phyloP scores from a whole-genome alignment of 768 basidiomycete species.

The Xerocomellus intermedius region DNA sequence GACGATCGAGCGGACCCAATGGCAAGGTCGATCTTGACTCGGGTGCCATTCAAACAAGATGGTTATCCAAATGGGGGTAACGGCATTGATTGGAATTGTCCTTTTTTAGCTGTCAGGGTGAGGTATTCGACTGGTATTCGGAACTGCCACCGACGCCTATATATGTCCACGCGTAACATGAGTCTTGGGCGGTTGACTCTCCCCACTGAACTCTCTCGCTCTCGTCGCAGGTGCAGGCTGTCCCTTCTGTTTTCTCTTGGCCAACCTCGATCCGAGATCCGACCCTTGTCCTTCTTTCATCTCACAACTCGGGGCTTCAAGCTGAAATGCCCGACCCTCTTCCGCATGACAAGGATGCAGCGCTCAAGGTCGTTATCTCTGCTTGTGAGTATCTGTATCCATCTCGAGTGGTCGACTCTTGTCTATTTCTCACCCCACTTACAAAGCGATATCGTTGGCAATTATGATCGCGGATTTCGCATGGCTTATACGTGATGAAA shows the following conservation, averaged over 20 bases:
- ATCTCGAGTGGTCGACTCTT: no score
- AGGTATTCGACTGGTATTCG: background rate
- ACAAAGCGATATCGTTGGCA: conserved; percentile 4
- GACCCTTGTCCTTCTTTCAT: background rate
- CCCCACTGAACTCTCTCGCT: background rate
- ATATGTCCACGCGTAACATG: background rate
- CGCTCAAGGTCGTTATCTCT: conserved; percentile 11
- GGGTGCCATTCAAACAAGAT: no score
- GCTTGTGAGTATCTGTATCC: conserved; percentile 7
- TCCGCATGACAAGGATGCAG: background rate
- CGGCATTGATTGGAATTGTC: background rate
- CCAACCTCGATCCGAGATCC: background rate
- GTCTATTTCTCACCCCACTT: background rate
- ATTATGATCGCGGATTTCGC: conserved; percentile 19
- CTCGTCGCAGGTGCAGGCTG: background rate
- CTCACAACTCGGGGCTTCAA: background rate
- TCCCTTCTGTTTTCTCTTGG: background rate
- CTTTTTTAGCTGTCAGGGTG: background rate
- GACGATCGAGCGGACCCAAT: background rate
- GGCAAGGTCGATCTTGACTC: background rate
- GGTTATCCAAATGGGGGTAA: background rate
- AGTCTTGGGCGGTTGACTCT: background rate
- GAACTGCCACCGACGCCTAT: background rate
- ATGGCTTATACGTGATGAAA: conserved; percentile 14
- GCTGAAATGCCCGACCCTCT: background rate